Conservation (phyloP, 1,284 basidiomycete genomes). For the Cutaneotrichosporon daszewskae region DNA sequence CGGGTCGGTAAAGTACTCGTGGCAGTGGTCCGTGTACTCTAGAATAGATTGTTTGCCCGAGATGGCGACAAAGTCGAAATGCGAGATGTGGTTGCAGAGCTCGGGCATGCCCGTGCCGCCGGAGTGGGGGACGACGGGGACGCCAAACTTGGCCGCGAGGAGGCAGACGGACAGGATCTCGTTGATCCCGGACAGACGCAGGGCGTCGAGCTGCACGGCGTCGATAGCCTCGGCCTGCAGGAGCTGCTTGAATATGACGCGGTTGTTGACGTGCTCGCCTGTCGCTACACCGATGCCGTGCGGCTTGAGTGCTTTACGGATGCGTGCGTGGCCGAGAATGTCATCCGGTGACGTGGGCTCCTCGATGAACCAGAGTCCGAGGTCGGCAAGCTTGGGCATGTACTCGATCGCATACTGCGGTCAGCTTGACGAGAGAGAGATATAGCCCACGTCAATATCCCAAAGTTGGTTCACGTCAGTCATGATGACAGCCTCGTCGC, state of each 20-base stretch:
- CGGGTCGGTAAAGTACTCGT: slow-evolving; percentile 23
- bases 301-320: slow-evolving; percentile 59
- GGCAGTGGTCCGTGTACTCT: slow-evolving; percentile 28
- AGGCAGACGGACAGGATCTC: slow-evolving; percentile 82
- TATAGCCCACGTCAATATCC: slow-evolving; percentile 57
- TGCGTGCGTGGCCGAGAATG: slow-evolving; percentile 52
- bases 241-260: slow-evolving; percentile 83
- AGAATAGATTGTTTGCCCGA: slow-evolving; percentile 60
- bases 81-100: slow-evolving; percentile 46
- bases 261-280: slow-evolving; percentile 88
- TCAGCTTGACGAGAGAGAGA: neutral
- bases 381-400: slow-evolving; percentile 66
- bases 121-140: slow-evolving; percentile 85
- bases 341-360: slow-evolving; percentile 90
- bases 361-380: slow-evolving; percentile 91
- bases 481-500: slow-evolving; percentile 64
- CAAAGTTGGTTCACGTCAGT: slow-evolving; percentile 57
- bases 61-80: slow-evolving; percentile 81
- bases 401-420: slow-evolving; percentile 81
- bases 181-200: slow-evolving; percentile 82
- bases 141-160: slow-evolving; percentile 78
- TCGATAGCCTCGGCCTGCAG: slow-evolving; percentile 86
- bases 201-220: slow-evolving; percentile 86
- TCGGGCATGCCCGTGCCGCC: slow-evolving; percentile 52
- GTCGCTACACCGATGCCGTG: slow-evolving; percentile 86